These are phyloP conservation scores for Rosa hybrid DNA, from an alignment of 331 rosid genomes.

Conservation along the genomic window DNA sequence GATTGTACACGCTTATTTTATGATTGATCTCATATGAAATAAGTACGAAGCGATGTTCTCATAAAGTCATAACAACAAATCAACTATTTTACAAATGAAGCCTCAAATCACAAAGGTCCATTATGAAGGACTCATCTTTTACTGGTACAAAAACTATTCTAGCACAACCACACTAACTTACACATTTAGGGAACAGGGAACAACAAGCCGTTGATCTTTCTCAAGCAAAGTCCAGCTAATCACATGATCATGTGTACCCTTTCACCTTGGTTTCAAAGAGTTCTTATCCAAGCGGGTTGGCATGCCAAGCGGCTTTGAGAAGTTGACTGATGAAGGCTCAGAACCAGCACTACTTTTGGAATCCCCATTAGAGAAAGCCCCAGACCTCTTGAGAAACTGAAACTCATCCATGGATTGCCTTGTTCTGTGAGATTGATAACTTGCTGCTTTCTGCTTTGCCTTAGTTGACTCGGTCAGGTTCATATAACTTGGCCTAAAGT, in stretches of 20 bases:
- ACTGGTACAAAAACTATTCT: slow-evolving; percentile 23
- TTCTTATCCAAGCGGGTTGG: slow-evolving; percentile 55
- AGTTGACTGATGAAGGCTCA: slow-evolving; percentile 59
- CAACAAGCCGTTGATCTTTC: slow-evolving; percentile 85
- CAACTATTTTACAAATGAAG: slow-evolving; percentile 48
- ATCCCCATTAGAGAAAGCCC: slow-evolving; percentile 63
- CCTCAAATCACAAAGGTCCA: slow-evolving; percentile 18
- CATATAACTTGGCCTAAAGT: slow-evolving; percentile 77
- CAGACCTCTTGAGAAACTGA: slow-evolving; percentile 70
- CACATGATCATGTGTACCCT: slow-evolving; percentile 2
- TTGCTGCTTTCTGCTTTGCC: slow-evolving; percentile 56
- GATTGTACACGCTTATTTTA: background rate
- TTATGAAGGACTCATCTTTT: slow-evolving; percentile 12
- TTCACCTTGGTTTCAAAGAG: slow-evolving; percentile 40
- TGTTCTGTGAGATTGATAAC: slow-evolving; percentile 49
- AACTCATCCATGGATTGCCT: slow-evolving; percentile 96
- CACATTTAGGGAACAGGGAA: slow-evolving; percentile 37
- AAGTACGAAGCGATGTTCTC: background rate
- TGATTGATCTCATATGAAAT: background rate
- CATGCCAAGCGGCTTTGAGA: slow-evolving; percentile 57
- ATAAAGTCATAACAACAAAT: slow-evolving; percentile 17
- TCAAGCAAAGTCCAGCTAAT: slow-evolving; percentile 23
- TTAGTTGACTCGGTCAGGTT: slow-evolving; percentile 83
- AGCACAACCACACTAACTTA: slow-evolving; percentile 39
- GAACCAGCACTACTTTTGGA: slow-evolving; percentile 79